Base-by-base conservation (phyloP, 2,329 filamentous ascomycete species). In the Pestalotiopsis sp. region DNA sequence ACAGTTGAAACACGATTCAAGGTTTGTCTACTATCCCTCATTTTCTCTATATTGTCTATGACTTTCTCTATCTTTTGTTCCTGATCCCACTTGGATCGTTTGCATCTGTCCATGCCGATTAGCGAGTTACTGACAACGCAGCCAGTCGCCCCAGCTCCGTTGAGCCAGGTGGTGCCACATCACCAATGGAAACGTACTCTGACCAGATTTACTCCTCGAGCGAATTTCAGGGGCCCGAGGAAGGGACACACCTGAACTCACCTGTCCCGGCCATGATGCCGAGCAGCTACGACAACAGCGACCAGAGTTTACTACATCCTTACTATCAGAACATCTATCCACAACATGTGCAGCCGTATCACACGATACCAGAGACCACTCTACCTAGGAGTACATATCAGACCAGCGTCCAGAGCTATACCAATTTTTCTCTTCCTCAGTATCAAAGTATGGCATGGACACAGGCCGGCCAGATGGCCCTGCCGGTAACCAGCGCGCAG, bases 1-100 rank as follows among this genome's bases (percentile, higher is more conserved):
- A 64, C 75, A 75, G 65, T 66, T 78, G 9, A 77, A 74, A 49
- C 31, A 45, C 57, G 39, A 66, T 66, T 38, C 59, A 63, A 70
- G 65, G 74, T 75, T 71, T 59, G 72, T 70, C 11, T 38, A 39
- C 7, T 17, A 23, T 4, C 1, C 14, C 14, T 4, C 12, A 6
- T 12, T 9, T n/a, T 3, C 14, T 20, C 17, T 1, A 11, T 17
- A 3, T n/a, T 4, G 5, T n/a, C 17, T n/a, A 3, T 52, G 6
- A 9, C 17, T 20, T 52, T 20, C n/a, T 3, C 3, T 52, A 3
- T 9, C n/a, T n/a, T 17, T 13, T 45, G 12, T 45, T 14, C 17
- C 41, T 4, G 6, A 9, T 36, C 7, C 6, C 0, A 36, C 31
- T 36, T 9, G 31, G 31, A 36, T 36, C 2, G 2, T 36, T 36